These are phyloP conservation scores for Auriscalpium orientale DNA, from an alignment of 768 basidiomycete species.

Conservation along the genomic window DNA sequence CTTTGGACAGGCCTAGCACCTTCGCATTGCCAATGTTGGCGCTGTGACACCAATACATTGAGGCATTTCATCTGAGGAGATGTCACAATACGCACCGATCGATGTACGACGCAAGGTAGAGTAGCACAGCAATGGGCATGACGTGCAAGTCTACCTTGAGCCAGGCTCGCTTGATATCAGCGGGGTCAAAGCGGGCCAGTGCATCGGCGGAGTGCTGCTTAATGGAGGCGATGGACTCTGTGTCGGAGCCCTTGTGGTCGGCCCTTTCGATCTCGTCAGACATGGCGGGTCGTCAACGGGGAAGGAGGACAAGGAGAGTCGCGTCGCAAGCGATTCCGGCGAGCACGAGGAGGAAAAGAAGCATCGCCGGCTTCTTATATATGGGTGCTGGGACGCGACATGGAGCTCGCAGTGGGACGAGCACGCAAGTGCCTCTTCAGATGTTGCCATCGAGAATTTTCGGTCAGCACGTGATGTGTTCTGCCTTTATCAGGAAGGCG, in stretches of 20 bases:
- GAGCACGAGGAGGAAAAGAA: not conserved
- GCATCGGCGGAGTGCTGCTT: not conserved
- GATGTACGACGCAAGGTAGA: constrained; percentile 11
- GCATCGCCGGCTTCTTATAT: not conserved
- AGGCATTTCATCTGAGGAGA: not conserved
- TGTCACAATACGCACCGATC: constrained; percentile 1
- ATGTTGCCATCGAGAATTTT: not conserved
- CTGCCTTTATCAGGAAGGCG: no score
- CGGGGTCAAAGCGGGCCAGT: not conserved
- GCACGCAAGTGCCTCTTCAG: not conserved
- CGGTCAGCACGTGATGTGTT: not conserved
- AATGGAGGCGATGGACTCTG: not conserved
- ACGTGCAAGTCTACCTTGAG: constrained; percentile 14
- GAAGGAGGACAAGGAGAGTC: not conserved
- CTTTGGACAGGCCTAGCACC: constrained; percentile 19
- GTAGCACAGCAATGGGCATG: constrained; percentile 9
- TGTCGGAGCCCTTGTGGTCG: not conserved
- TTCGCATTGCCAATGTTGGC: constrained; percentile 28
- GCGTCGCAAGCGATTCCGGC: not conserved
- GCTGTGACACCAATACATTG: constrained; percentile 6
- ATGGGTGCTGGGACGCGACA: not conserved
- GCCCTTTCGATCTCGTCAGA: not conserved
- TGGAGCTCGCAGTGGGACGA: not conserved
- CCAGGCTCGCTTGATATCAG: constrained; percentile 4
- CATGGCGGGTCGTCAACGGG: not conserved